Percentiles rank a stretch among this genome's conserved stretches.
These are phyloP conservation scores for Dryadomyces quercus-mongolicae DNA, from an alignment of 2,329 filamentous ascomycete genomes.

Conservation along the genomic window DNA sequence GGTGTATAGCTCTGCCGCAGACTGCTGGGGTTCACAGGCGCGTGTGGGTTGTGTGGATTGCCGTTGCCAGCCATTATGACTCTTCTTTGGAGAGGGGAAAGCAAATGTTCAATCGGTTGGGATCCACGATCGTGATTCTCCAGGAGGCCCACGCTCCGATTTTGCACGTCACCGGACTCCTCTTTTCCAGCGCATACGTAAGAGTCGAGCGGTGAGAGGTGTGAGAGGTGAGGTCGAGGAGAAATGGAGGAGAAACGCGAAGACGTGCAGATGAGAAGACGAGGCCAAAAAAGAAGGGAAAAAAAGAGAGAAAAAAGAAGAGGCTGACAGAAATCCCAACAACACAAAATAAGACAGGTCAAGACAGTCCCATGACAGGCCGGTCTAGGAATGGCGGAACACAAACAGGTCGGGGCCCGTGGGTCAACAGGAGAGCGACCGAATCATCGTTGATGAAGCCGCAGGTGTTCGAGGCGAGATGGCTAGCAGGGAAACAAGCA, in stretches of 20 bases:
- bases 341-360: neutral
- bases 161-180: no score
- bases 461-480: neutral
- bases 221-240: neutral
- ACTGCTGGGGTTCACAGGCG: constrained; percentile 25
- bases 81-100: no score
- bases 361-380: neutral
- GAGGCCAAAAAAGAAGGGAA: no score
- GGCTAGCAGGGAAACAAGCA: neutral
- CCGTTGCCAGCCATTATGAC: neutral
- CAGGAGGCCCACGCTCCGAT: no score
- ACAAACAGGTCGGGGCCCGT: neutral
- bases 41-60: constrained; percentile 22
- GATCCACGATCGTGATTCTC: no score
- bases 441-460: neutral
- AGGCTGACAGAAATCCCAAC: neutral
- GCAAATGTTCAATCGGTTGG: no score
- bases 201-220: neutral
- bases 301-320: neutral
- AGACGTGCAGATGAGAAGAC: no score
- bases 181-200: neutral
- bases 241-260: neutral
- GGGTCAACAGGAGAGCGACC: neutral
- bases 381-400: neutral
- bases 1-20: constrained; percentile 32